Base-by-base conservation (phyloP, 805 yeast genomes). In the Torulaspora maleeae region DNA sequence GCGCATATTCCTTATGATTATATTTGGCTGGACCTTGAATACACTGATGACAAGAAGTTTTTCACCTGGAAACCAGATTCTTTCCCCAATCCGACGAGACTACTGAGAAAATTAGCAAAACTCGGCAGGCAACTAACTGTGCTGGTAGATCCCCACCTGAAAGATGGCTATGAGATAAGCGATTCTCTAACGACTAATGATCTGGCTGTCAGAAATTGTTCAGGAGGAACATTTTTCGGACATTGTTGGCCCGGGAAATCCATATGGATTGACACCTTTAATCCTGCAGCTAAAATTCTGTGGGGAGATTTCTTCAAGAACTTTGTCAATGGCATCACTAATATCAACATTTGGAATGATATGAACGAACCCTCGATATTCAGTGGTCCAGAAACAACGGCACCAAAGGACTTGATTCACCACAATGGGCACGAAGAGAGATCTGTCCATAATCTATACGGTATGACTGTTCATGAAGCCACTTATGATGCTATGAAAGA, bases 231-330 rank as follows among this genome's bases (percentile, higher is more conserved):
- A 2, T 90, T 72, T 62, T 72, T 78, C 40, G 98, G 96, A 3
- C 95, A 88, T 63, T 93, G 98, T 66, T 93, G 99, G 99, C 97
- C 99, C 1, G 99, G 98, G 1, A 88, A 86, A 54, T 85, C 96
- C 0, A 73, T 88, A 6, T 93, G 98, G 98, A 79, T 93, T 45
- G 99, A 93, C 56, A 75, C 95, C 0, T 66, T 90, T 46, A 78
- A 82, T 58, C 87, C 90, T 0, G 57, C 65, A 0, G 77, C 89
- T 1, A 75, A 69, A 44, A 59, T 62, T 4, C 73, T 75, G 47
- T 90, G 96, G 96, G 69, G 68, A 38, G 49, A 64, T 2, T 73
- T 78, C 38, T 80, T 76, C 57, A 61, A 60, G 19, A 71, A 73
- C 45, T 79, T 81, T 8, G 61, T 72, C 3, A 58, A 65, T 1